phyloP scores from a whole-genome alignment of 2,329 filamentous ascomycete species.

The Fusarium illudens region DNA sequence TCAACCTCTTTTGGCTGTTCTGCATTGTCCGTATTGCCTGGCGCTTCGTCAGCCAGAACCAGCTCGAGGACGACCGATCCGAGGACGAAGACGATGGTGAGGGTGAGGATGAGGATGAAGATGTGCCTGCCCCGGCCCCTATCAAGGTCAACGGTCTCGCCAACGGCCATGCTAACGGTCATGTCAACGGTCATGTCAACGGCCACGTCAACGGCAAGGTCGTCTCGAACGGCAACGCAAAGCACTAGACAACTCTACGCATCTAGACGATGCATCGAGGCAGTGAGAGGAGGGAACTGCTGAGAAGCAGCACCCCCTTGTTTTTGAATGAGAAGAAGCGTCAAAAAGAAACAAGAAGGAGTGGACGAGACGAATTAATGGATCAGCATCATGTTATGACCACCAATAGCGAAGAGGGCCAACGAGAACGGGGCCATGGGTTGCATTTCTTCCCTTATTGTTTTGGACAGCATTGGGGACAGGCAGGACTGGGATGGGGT shows the following conservation, averaged over 20 bases:
- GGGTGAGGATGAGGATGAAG: constrained; percentile 63
- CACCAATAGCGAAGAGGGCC: constrained; percentile 19
- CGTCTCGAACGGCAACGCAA: constrained; percentile 9
- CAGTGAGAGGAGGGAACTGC: not conserved
- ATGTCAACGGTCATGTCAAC: constrained; percentile 22
- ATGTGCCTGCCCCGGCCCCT: constrained; percentile 43
- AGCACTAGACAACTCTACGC: constrained; percentile 22
- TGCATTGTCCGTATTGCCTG: constrained; percentile 79
- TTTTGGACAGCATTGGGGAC: constrained; percentile 4
- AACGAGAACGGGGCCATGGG: constrained; percentile 19
- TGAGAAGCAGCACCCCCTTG: not conserved
- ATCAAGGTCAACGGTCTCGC: constrained; percentile 32
- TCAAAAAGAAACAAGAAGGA: constrained; percentile 9
- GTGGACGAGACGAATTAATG: constrained; percentile 35
- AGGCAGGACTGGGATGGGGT: constrained; percentile 10
- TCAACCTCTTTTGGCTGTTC: constrained; percentile 86
- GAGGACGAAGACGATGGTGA: constrained; percentile 66
- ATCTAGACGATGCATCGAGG: not conserved
- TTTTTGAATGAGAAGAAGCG: not conserved
- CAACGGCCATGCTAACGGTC: constrained; percentile 25
- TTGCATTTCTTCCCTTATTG: constrained; percentile 16
- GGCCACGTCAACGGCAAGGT: constrained; percentile 29
- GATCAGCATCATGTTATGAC: constrained; percentile 35
- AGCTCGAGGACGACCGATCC: constrained; percentile 75
- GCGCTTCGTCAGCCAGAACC: constrained; percentile 69